These are phyloP conservation scores for Amanita pallidorosea DNA, from an alignment of 768 basidiomycete species.

Conservation along the genomic window DNA sequence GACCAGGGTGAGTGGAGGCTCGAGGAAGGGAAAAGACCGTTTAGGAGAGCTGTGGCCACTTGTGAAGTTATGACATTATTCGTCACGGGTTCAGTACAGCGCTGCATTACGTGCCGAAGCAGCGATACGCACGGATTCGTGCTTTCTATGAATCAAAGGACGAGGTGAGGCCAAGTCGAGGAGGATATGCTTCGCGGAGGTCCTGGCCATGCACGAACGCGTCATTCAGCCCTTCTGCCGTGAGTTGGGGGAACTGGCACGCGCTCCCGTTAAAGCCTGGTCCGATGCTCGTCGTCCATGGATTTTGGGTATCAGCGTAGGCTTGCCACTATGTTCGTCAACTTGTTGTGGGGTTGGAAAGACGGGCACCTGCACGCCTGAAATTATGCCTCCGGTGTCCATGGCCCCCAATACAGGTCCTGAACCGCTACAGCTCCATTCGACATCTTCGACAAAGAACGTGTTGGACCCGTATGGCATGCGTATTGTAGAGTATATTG, in stretches of 20 bases:
- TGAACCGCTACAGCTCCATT: constrained; percentile 31
- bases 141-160: constrained; percentile 20
- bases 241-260: constrained; percentile 43
- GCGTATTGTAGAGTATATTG: constrained; percentile 30
- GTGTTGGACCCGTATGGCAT: constrained; percentile 41
- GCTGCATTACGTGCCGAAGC: not conserved
- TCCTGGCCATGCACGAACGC: constrained; percentile 36
- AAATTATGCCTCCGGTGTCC: constrained; percentile 15
- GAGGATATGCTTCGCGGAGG: constrained; percentile 32
- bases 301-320: constrained; percentile 24
- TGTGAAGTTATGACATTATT: constrained; percentile 45
- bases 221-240: constrained; percentile 31
- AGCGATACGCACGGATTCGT: constrained; percentile 23
- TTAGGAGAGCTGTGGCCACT: constrained; percentile 34
- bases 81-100: constrained; percentile 19
- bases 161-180: constrained; percentile 24
- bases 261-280: constrained; percentile 34
- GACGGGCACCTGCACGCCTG: constrained; percentile 23
- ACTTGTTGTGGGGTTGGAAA: not conserved
- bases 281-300: constrained; percentile 29
- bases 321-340: constrained; percentile 30
- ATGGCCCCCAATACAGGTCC: constrained; percentile 26
- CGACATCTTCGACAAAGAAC: constrained; percentile 35
- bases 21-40: constrained; percentile 30
- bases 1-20: constrained; percentile 9